phyloP scores from a whole-genome alignment of 2,329 filamentous ascomycete species.

The Rutstroemia sp. region DNA sequence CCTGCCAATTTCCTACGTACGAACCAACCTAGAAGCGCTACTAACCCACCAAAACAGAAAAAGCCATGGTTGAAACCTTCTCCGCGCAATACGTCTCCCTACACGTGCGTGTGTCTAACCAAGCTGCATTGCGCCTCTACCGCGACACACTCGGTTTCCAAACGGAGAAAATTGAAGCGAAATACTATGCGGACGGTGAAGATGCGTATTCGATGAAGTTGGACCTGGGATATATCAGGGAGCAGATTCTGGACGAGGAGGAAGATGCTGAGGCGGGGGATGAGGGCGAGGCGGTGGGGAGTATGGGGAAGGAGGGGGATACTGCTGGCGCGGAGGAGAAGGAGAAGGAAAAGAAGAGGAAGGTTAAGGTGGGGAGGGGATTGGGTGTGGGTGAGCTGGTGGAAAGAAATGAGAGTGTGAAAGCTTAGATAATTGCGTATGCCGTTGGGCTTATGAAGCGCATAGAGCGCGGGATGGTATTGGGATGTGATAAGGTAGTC shows the following conservation, averaged over 20 bases:
- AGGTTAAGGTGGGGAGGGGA: conserved; percentile 75
- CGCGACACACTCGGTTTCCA: conserved; percentile 85
- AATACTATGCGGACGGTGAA: conserved; percentile 97
- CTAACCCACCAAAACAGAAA: conserved; percentile 45
- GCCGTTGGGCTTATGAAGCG: too few relatives aligned
- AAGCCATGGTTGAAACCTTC: conserved; percentile 95
- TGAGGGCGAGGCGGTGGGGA: conserved; percentile 65
- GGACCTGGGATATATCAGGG: conserved; percentile 56
- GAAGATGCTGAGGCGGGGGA: conserved; percentile 40
- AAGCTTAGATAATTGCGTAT: conserved; percentile 19
- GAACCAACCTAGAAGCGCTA: background rate
- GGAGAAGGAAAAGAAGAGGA: conserved; percentile 57
- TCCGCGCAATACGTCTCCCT: conserved; percentile 87
- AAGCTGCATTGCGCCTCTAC: conserved; percentile 85
- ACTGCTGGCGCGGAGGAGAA: conserved; percentile 59
- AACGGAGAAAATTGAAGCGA: conserved; percentile 76
- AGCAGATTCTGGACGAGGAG: conserved; percentile 41
- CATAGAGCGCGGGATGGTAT: too few relatives aligned
- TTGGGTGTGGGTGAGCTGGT: conserved; percentile 74
- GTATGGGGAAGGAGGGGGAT: conserved; percentile 53
- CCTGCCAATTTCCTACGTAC: background rate
- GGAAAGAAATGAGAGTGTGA: conserved; percentile 58
- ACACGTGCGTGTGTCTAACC: conserved; percentile 91
- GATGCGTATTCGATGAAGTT: conserved; percentile 93
- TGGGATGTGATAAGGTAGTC: too few relatives aligned